A percentile compares a stretch with the other conserved stretches of the same genome.
These are phyloP conservation scores for Lentinula sp. DNA, from an alignment of 768 basidiomycete genomes.

Conservation along the genomic window DNA sequence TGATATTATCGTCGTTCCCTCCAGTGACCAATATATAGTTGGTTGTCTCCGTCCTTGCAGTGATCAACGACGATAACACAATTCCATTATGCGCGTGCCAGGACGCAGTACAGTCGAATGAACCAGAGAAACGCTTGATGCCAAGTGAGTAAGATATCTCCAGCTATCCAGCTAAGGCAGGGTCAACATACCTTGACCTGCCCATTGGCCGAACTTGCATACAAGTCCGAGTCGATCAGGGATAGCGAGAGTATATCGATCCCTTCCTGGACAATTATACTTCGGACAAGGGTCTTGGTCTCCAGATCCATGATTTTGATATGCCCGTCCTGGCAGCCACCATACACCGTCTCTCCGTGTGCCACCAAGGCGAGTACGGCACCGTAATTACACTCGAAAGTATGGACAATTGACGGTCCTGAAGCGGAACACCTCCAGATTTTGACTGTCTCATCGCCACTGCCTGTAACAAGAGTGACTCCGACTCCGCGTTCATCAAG, in stretches of 20 bases:
- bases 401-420: slow-evolving; percentile 48
- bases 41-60: slow-evolving; percentile 23
- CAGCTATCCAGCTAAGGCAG: slow-evolving; percentile 1
- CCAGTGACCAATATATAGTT: slow-evolving; percentile 61
- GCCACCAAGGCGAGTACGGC: slow-evolving; percentile 80
- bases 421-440: slow-evolving; percentile 60
- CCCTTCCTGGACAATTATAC: slow-evolving; percentile 79
- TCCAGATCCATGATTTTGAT: slow-evolving; percentile 90
- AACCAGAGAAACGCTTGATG: slow-evolving; percentile 68
- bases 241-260: slow-evolving; percentile 82
- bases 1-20: slow-evolving; percentile 81
- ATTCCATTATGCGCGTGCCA: slow-evolving; percentile 83
- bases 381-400: slow-evolving; percentile 68
- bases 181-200: slow-evolving; percentile 55
- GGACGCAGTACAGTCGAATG: slow-evolving; percentile 79
- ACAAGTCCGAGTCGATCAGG: slow-evolving; percentile 56
- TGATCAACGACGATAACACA: slow-evolving; percentile 71
- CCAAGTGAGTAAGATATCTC: background rate
- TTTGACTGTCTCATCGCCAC: slow-evolving; percentile 90
- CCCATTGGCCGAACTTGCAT: slow-evolving; percentile 63
- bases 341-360: slow-evolving; percentile 77
- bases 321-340: slow-evolving; percentile 91
- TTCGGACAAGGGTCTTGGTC: slow-evolving; percentile 80
- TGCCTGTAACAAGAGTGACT: slow-evolving; percentile 69
- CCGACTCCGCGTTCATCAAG: slow-evolving; percentile 20